phyloP scores from a whole-genome alignment of 2,329 filamentous ascomycete genomes.

The Diaporthe destruens region DNA sequence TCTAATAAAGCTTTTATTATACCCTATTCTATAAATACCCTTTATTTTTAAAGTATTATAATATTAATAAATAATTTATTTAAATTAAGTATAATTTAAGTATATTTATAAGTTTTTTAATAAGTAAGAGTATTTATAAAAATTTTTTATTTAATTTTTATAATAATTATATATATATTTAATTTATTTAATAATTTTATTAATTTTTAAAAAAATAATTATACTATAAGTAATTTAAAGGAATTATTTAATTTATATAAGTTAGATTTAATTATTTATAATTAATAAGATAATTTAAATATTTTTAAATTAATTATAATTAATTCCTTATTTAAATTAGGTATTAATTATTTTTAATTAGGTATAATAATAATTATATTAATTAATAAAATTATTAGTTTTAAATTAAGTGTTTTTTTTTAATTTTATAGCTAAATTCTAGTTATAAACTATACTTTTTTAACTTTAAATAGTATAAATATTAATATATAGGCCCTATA shows the following conservation, averaged over 20 bases:
- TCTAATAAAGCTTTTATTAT: not conserved
- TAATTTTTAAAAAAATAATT: not conserved
- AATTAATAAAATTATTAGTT: not conserved
- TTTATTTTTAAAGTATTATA: no score
- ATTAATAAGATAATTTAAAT: not conserved
- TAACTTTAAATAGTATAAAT: not conserved
- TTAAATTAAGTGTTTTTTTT: no score
- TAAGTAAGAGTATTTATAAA: no score
- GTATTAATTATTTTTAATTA: not conserved
- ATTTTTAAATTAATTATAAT: not conserved
- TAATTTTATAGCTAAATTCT: no score
- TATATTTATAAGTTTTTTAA: no score
- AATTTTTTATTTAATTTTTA: not conserved
- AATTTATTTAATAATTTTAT: not conserved
- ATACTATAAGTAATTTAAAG: not conserved
- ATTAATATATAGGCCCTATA: not conserved
- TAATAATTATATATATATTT: not conserved
- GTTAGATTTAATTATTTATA: not conserved
- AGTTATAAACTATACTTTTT: not conserved
- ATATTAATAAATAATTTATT: no score
- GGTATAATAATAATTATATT: not conserved
- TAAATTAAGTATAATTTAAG: no score
- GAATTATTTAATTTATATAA: not conserved
- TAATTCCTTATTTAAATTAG: not conserved
- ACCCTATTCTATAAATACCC: no score